A percentile compares a stretch with the other conserved stretches of the same genome.
These are phyloP conservation scores for Rhodotorula kratochvilovae DNA, from an alignment of 768 basidiomycete species.

Conservation along the genomic window DNA sequence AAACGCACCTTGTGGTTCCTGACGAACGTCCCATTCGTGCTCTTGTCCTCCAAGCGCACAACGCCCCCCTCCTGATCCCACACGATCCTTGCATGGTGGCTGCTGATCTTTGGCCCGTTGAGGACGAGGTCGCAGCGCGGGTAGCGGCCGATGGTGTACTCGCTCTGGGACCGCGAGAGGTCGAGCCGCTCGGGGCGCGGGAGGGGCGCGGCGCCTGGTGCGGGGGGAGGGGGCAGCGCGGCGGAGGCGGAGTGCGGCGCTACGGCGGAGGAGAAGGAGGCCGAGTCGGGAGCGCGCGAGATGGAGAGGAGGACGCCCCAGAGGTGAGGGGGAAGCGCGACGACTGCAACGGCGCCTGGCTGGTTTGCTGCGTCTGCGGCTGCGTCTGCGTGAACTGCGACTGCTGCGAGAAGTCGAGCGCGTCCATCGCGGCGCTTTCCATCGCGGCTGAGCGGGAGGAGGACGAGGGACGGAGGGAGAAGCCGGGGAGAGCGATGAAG, in stretches of 20 bases:
- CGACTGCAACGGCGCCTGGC: slow-evolving; percentile 2
- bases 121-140: slow-evolving; percentile 24
- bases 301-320: slow-evolving; percentile 3
- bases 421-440: slow-evolving; percentile 2
- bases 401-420: background rate
- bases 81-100: slow-evolving; percentile 18
- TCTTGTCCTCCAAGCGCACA: slow-evolving; percentile 25
- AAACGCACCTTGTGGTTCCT: slow-evolving; percentile 23
- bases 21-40: slow-evolving; percentile 36
- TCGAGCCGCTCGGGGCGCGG: slow-evolving; percentile 18
- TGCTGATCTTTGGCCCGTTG: slow-evolving; percentile 24
- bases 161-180: background rate
- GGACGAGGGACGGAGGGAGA: too few relatives aligned
- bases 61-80: slow-evolving; percentile 1
- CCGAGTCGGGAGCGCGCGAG: background rate
- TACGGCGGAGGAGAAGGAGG: background rate
- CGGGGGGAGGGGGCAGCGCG: too few relatives aligned
- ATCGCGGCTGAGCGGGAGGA: background rate
- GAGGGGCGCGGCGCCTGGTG: background rate
- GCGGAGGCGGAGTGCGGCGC: too few relatives aligned
- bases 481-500: background rate
- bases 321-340: slow-evolving; percentile 11
- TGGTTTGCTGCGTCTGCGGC: slow-evolving; percentile 18
- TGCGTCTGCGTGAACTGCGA: slow-evolving; percentile 31
- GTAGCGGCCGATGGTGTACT: slow-evolving; percentile 18